Base-by-base conservation (phyloP, 306 rosid genomes). In the Dryas alaskensis region DNA sequence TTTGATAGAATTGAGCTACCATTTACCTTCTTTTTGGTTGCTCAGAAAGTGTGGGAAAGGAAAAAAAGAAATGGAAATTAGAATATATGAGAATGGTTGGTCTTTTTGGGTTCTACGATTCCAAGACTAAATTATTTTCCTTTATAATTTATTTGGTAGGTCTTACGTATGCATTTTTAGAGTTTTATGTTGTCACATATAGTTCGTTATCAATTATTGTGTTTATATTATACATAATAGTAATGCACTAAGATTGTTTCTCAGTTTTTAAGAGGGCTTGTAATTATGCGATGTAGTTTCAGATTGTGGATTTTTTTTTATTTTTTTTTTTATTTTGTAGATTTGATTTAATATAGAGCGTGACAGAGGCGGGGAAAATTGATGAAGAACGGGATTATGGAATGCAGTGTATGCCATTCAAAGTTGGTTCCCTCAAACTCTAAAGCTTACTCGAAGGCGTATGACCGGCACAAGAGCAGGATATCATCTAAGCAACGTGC, bases 371-470 rank as follows among this genome's bases (percentile, higher is more conserved):
- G 81, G 87, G 43, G 78, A 48, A 62, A 75, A 27, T 70, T 68
- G 44, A 83, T 85, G 93, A 91, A 84, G 73, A 92, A 85, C 87
- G 96, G 97, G 84, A 87, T 90, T 93, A 74, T 89, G 80, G 99
- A 95, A 90, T 95, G 99, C 96, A 88, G 89, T 81, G 97, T 90
- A 48, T 95, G 99, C 83, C 99, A 83, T 78, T 90, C 99, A 37
- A 87, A 88, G 85, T 80, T 95, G 93, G 86, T 90, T 79, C 80
- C 98, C 50, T 95, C 97, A 0, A 76, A 84, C 60, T 10, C 87
- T 46, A 95, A 86, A 80, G 44, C 92, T 76, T 75, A 84, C 76
- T 87, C 96, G 7, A 87, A 88, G 89, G 99, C 99, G 45, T 95
- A 95, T 79, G 99, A 95, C 83, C 81, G 88, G 40, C 96, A 90